phyloP scores from a whole-genome alignment of 1,139 yeast species.

The Kodamaea fungicola region DNA sequence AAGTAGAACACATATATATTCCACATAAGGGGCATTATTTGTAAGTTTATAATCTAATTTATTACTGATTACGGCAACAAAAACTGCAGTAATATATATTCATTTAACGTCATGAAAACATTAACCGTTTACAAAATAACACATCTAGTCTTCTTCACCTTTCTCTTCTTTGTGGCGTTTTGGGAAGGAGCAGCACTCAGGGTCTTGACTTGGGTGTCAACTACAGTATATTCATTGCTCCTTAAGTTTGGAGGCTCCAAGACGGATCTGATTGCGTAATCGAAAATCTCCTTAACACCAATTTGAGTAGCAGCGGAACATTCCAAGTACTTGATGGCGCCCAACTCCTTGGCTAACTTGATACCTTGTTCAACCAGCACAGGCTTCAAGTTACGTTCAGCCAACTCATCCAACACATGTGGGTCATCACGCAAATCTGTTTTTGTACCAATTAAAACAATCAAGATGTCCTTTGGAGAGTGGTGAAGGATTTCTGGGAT shows the following conservation, averaged over 20 bases:
- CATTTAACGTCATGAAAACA: too few species aligned
- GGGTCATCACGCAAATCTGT: slow-evolving; percentile 81
- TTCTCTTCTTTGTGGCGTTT: slow-evolving; percentile 21
- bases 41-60: too few species aligned
- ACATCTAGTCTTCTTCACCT: slow-evolving; percentile 28
- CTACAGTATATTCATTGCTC: slow-evolving; percentile 10
- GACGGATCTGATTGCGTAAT: slow-evolving; percentile 72
- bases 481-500: slow-evolving; percentile 86
- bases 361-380: slow-evolving; percentile 61
- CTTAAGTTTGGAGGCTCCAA: slow-evolving; percentile 48
- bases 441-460: slow-evolving; percentile 82
- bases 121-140: slow-evolving; percentile 33
- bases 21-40: too few species aligned
- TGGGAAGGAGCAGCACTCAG: slow-evolving; percentile 7
- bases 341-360: slow-evolving; percentile 66
- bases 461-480: slow-evolving; percentile 71
- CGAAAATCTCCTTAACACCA: slow-evolving; percentile 82
- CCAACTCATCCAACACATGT: slow-evolving; percentile 68
- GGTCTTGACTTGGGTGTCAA: slow-evolving; percentile 3
- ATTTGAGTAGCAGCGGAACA: slow-evolving; percentile 92
- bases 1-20: slow-evolving; percentile 8
- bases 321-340: slow-evolving; percentile 75
- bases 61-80: too few species aligned
- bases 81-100: too few species aligned
- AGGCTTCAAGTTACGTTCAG: slow-evolving; percentile 60